A percentile compares a stretch with the other conserved stretches of the same genome.
Conservation (phyloP, 2,329 filamentous ascomycete species). For the Pseudopithomyces maydicus region DNA sequence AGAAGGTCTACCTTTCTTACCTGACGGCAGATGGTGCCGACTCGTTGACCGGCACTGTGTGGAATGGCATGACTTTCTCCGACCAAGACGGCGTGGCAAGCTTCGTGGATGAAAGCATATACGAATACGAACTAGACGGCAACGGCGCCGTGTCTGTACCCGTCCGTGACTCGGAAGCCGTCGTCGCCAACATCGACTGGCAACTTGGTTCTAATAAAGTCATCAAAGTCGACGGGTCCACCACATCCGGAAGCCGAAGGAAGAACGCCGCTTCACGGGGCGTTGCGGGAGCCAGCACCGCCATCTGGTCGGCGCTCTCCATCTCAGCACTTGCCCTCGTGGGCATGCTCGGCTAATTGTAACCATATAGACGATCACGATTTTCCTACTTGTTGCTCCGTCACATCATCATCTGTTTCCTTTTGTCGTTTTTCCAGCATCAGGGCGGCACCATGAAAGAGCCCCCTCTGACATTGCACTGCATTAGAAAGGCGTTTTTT, state of each 20-base stretch:
- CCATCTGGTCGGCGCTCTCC: background rate
- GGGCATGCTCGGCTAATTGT: background rate
- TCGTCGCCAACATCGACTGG: constrained; percentile 53
- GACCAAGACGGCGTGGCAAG: constrained; percentile 49
- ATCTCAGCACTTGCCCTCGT: background rate
- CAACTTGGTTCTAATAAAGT: constrained; percentile 42
- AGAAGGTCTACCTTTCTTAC: constrained; percentile 53
- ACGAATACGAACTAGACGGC: constrained; percentile 30
- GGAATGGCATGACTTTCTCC: constrained; percentile 54
- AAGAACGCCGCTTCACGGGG: constrained; percentile 19
- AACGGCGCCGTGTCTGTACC: constrained; percentile 30
- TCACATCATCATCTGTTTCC: background rate
- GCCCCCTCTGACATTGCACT: constrained; percentile 2
- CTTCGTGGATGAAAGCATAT: constrained; percentile 37
- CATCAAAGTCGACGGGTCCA: constrained; percentile 29
- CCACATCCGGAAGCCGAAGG: constrained; percentile 25
- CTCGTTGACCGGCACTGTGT: constrained; percentile 49
- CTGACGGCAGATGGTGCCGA: constrained; percentile 55
- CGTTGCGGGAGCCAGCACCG: background rate
- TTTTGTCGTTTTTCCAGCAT: background rate
- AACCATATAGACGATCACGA: background rate
- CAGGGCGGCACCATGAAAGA: background rate
- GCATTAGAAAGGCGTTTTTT: constrained; percentile 5
- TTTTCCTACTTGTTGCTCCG: background rate
- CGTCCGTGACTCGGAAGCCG: constrained; percentile 53